Evolutionary conservation across 768 basidiomycete species (phyloP).

Genomic region (Dentipellis sp.): DNA sequence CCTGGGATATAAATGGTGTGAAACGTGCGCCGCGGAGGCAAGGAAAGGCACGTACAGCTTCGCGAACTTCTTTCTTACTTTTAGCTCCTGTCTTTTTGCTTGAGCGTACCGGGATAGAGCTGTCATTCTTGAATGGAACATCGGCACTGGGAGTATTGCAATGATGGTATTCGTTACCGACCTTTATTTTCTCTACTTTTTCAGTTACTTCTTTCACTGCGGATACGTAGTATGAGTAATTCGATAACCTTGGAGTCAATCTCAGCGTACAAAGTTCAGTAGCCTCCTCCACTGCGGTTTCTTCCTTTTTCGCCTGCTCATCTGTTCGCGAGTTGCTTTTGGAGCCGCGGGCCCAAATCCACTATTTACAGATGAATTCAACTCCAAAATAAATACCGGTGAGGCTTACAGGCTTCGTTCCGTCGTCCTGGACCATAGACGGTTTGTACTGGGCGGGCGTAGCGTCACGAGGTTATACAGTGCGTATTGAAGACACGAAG

Average conservation of each 20-base stretch:
- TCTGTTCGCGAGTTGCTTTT: background rate
- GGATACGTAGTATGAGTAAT: background rate
- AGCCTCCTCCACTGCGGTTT: slow-evolving; percentile 1
- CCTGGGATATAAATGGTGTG: slow-evolving; percentile 25
- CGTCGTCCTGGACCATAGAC: slow-evolving; percentile 72
- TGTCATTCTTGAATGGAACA: slow-evolving; percentile 40
- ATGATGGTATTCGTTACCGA: slow-evolving; percentile 5
- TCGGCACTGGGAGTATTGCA: no score
- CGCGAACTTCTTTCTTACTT: slow-evolving; percentile 70
- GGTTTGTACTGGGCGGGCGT: slow-evolving; percentile 47
- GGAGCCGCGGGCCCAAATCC: background rate
- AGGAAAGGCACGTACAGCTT: slow-evolving; percentile 37
- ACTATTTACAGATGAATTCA: background rate
- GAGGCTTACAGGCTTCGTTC: slow-evolving; percentile 55
- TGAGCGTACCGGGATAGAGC: slow-evolving; percentile 53
- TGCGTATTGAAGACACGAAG: no score
- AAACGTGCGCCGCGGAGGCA: background rate
- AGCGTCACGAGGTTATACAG: background rate
- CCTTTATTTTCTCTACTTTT: slow-evolving; percentile 54
- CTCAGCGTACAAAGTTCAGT: background rate
- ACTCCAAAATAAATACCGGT: background rate
- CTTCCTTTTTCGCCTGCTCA: background rate
- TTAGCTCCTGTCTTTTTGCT: slow-evolving; percentile 65
- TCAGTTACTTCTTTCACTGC: slow-evolving; percentile 51
- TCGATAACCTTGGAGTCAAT: background rate